Percentiles rank a stretch among this genome's conserved stretches.
Conservation (phyloP, 768 basidiomycete genomes). For the Kwoniella europaea region DNA sequence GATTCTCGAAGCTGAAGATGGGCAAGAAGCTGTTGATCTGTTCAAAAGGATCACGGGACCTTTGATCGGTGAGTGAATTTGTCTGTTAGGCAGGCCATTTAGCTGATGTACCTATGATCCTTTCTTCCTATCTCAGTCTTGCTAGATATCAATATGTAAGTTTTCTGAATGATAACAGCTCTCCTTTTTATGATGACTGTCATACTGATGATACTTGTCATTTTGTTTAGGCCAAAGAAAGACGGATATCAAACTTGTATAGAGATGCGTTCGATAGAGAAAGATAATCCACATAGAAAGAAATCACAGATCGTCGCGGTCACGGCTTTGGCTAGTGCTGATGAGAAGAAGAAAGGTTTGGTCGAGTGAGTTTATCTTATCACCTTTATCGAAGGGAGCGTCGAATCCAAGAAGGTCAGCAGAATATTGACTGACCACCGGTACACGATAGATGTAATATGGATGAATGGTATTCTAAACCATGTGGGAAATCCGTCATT, state of each 20-base stretch:
- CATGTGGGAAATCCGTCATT: constrained; percentile 39
- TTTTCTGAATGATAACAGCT: too few relatives aligned
- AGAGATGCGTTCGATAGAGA: constrained; percentile 50
- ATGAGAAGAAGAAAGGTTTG: constrained; percentile 41
- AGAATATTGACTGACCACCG: background rate
- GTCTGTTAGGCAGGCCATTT: too few relatives aligned
- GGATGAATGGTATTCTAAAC: constrained; percentile 47
- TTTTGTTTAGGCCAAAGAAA: constrained; percentile 41
- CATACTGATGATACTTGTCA: background rate
- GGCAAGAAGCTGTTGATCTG: constrained; percentile 40
- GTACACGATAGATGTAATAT: constrained; percentile 29
- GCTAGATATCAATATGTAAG: constrained; percentile 56
- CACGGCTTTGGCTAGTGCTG: constrained; percentile 51
- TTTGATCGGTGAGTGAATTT: constrained; percentile 29
- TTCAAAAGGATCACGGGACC: constrained; percentile 35
- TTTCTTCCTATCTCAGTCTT: constrained; percentile 26
- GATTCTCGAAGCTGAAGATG: constrained; percentile 49
- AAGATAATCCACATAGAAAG: constrained; percentile 3
- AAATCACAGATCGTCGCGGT: constrained; percentile 50
- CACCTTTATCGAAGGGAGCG: background rate
- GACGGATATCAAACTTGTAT: constrained; percentile 49
- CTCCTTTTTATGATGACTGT: background rate
- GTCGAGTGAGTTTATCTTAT: constrained; percentile 40
- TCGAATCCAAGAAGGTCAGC: background rate
- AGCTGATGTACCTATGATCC: background rate